Evolutionary conservation across 306 rosid species (phyloP), one percentile per base, ranked within the genome.

Genomic region (Sicyos edulis): DNA sequence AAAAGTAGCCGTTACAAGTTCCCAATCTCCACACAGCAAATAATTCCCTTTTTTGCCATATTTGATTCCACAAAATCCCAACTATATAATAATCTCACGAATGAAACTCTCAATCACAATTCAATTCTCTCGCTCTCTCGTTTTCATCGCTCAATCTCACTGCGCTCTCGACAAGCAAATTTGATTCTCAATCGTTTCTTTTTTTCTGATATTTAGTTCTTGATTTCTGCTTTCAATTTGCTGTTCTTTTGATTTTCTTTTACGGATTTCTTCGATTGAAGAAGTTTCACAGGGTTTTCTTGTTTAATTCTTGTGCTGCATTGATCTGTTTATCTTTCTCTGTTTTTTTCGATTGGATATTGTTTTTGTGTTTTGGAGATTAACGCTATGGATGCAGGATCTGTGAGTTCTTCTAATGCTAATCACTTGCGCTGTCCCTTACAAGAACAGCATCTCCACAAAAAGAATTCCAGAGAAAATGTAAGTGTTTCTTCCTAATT

Each of bases 311-410:
- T 32, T 32, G 37, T 32, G 37, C 37, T 32, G 37, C 45, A 40
- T 42, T 12, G 21, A 55, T 12, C 5, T 22, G 10, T 70, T 49
- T 17, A 11, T 0, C 16, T 58, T 24, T 16, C 8, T 44, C 58
- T 17, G 17, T 45, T 22, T 47, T 47, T 11, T 12, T 49, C 53
- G 13, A 15, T 49, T 49, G 53, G 32, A 13, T 14, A 45, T 19
- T 61, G 13, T 20, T 72, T n/a, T 32, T 17, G n/a, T 63, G 17
- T 24, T 56, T 42, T 73, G 76, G 77, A 67, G 47, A 62, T 37
- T 78, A 51, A 21, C 20, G 70, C 8, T n/a, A 79, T 82, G 86
- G 86, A 82, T 79, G 79, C 86, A 82, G 86, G 81, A 73, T 82
- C 78, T n/a, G 44, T 78, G 77, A 78, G 26, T 59, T 81, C 73